Conservation (phyloP, 192 early-diverging fungal genomes). For the Coemansia sp. region DNA sequence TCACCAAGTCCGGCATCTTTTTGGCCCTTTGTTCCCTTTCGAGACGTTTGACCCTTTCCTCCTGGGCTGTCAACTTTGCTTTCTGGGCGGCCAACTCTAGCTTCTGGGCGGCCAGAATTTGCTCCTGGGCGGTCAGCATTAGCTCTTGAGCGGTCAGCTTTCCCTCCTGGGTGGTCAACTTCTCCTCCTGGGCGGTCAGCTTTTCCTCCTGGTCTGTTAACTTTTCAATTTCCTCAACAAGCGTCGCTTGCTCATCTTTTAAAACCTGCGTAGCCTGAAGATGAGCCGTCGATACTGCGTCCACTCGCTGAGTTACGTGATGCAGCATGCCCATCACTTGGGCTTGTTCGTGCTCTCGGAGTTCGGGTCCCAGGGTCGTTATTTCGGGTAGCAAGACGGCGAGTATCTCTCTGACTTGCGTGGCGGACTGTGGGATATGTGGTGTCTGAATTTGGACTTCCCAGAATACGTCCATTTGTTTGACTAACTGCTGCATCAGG, state of each 20-base stretch:
- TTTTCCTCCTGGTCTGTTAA: neutral
- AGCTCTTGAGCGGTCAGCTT: too few relatives aligned
- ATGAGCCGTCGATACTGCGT: neutral
- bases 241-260: neutral
- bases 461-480: neutral
- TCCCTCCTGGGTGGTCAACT: too few relatives aligned
- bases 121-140: too few relatives aligned
- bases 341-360: neutral
- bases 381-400: neutral
- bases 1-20: neutral
- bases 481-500: neutral
- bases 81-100: too few relatives aligned
- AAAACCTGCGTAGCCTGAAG: neutral
- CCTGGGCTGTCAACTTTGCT: neutral
- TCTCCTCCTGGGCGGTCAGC: neutral
- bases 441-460: neutral
- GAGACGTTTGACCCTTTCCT: neutral
- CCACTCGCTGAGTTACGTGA: neutral
- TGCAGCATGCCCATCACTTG: constrained; percentile 3
- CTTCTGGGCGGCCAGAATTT: too few relatives aligned
- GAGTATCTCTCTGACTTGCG: constrained; percentile 1
- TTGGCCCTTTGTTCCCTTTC: neutral
- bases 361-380: neutral
- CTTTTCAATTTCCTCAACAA: neutral
- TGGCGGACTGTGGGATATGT: neutral